phyloP scores from a whole-genome alignment of 257 asterid genomes.

The Linaria vulgaris region DNA sequence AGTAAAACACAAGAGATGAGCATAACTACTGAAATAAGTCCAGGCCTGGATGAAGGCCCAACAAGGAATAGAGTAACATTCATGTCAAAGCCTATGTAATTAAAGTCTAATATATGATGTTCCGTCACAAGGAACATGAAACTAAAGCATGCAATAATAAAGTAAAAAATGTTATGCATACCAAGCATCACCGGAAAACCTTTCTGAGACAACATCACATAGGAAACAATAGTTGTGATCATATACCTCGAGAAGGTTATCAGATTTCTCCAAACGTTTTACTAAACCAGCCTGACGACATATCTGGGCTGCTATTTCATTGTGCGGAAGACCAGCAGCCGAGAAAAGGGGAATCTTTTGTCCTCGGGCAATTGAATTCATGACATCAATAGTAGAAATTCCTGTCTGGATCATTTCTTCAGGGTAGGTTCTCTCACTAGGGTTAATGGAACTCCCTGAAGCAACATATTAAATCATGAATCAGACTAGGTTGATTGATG shows the following conservation, averaged over 20 bases:
- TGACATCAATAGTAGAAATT: slow-evolving; percentile 95
- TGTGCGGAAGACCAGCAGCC: slow-evolving; percentile 99
- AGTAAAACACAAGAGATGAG: neutral
- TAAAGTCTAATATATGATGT: neutral
- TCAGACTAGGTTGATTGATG: slow-evolving; percentile 20
- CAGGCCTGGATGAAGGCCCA: slow-evolving; percentile 7
- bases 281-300: slow-evolving; percentile 99
- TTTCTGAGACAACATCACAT: slow-evolving; percentile 1
- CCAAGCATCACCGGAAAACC: neutral
- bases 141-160: slow-evolving; percentile 10
- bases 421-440: slow-evolving; percentile 98
- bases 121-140: neutral
- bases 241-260: slow-evolving; percentile 77
- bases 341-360: slow-evolving; percentile 97
- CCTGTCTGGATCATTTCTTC: slow-evolving; percentile 99
- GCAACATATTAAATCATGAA: slow-evolving; percentile 24
- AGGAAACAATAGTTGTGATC: slow-evolving; percentile 4
- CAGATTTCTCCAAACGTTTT: slow-evolving; percentile 85
- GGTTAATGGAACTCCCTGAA: slow-evolving; percentile 96
- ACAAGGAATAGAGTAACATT: slow-evolving; percentile 15
- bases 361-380: slow-evolving; percentile 98
- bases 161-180: neutral
- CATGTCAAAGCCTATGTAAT: neutral
- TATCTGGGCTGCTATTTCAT: slow-evolving; percentile 98
- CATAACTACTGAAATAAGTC: slow-evolving; percentile 1